Evolutionary conservation across 1,139 yeast species (phyloP).

Genomic region (Lodderomyces theae): DNA sequence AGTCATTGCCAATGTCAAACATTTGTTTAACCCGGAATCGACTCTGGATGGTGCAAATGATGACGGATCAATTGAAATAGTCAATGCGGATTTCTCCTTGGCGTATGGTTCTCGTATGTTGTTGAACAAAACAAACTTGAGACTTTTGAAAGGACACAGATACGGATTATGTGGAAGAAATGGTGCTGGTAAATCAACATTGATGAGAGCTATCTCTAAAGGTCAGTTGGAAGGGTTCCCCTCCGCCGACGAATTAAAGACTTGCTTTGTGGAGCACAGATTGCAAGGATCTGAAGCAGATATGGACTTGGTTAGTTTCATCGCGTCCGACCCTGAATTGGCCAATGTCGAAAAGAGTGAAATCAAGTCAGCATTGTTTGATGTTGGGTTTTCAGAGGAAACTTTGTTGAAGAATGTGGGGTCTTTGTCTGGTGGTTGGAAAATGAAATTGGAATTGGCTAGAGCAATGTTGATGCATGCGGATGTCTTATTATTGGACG

Average conservation of each 20-base stretch:
- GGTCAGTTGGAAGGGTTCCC: conserved; percentile 99
- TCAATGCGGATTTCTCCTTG: conserved; percentile 89
- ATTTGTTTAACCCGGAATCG: conserved; percentile 63
- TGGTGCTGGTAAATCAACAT: conserved; percentile 98
- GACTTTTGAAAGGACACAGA: conserved; percentile 91
- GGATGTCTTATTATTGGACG: conserved; percentile 89
- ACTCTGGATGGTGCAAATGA: conserved; percentile 66
- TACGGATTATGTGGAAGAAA: conserved; percentile 98
- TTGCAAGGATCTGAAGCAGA: conserved; percentile 95
- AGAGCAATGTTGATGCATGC: conserved; percentile 99
- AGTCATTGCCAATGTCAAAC: conserved; percentile 56
- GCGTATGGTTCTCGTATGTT: conserved; percentile 98
- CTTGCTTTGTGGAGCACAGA: conserved; percentile 97
- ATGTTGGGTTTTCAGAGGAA: conserved; percentile 90
- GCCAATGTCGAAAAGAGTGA: conserved; percentile 59
- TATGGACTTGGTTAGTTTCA: conserved; percentile 81
- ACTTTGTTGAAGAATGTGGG: conserved; percentile 89
- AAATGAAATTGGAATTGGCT: conserved; percentile 96
- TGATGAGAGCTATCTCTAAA: conserved; percentile 95
- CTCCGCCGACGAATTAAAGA: conserved; percentile 77
- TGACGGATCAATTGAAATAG: conserved; percentile 67
- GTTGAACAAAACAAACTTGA: conserved; percentile 82
- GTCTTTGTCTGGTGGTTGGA: conserved; percentile 98
- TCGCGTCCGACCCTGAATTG: conserved; percentile 88
- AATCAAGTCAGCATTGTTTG: conserved; percentile 69